phyloP scores from a whole-genome alignment of 768 basidiomycete species.

The Boletus rex-veris region DNA sequence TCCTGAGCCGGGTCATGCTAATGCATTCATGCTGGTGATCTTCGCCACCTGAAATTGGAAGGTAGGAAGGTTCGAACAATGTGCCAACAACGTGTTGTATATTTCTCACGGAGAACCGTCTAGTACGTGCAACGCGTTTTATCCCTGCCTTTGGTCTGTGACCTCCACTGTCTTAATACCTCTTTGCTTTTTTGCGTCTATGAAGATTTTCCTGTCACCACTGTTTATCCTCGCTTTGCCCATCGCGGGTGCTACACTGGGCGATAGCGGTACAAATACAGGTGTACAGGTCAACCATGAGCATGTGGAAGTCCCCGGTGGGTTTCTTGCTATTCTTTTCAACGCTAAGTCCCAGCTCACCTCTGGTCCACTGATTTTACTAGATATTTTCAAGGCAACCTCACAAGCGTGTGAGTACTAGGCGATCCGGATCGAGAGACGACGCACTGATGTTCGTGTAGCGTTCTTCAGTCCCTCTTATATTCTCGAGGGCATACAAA shows the following conservation, averaged over 20 bases:
- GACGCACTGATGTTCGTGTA: not conserved
- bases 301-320: not conserved
- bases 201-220: not conserved
- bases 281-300: not conserved
- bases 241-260: not conserved
- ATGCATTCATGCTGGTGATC: not conserved
- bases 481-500: not conserved
- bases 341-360: not conserved
- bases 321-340: not conserved
- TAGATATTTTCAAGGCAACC: not conserved
- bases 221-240: not conserved
- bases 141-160: too few relatives aligned
- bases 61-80: not conserved
- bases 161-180: too few relatives aligned
- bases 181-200: not conserved
- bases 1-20: too few relatives aligned
- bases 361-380: not conserved
- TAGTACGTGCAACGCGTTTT: not conserved
- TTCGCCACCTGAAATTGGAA: constrained; percentile 1
- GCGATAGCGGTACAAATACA: not conserved
- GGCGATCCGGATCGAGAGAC: not conserved
- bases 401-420: not conserved
- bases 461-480: not conserved
- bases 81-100: not conserved
- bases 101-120: not conserved